These are phyloP conservation scores for Aspergillus panamensis DNA, from an alignment of 495 filamentous ascomycete species.

Conservation along the genomic window DNA sequence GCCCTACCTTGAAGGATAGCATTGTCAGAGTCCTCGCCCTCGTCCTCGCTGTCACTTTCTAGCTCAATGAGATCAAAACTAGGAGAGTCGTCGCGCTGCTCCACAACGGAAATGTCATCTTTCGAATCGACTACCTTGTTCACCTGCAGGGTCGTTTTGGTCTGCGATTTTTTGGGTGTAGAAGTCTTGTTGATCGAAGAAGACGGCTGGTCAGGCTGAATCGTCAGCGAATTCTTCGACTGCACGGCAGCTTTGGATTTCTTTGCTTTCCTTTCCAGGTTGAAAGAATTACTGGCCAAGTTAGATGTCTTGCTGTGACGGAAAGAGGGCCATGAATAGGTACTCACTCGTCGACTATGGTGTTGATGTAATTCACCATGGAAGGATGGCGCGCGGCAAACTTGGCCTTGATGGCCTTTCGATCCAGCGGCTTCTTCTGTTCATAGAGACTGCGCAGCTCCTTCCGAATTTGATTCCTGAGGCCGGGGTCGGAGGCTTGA, in stretches of 20 bases:
- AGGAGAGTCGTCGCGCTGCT: neutral
- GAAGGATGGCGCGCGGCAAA: neutral
- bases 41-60: neutral
- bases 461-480: neutral
- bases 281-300: neutral
- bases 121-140: neutral
- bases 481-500: no score
- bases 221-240: neutral
- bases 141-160: no score
- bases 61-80: neutral
- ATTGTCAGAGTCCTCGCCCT: neutral
- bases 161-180: neutral
- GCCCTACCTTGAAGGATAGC: conserved; percentile 9
- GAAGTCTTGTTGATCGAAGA: neutral
- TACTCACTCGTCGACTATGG: conserved; percentile 4
- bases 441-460: neutral
- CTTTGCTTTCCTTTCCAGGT: conserved; percentile 4
- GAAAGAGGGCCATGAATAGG: neutral
- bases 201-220: neutral
- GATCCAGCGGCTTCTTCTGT: neutral
- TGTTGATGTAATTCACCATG: neutral
- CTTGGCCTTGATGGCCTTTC: conserved; percentile 1
- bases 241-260: neutral
- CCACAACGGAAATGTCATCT: neutral
- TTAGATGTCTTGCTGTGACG: neutral